These are phyloP conservation scores for Cardiospermum halicacabum DNA, from an alignment of 345 rosid genomes.

Conservation along the genomic window DNA sequence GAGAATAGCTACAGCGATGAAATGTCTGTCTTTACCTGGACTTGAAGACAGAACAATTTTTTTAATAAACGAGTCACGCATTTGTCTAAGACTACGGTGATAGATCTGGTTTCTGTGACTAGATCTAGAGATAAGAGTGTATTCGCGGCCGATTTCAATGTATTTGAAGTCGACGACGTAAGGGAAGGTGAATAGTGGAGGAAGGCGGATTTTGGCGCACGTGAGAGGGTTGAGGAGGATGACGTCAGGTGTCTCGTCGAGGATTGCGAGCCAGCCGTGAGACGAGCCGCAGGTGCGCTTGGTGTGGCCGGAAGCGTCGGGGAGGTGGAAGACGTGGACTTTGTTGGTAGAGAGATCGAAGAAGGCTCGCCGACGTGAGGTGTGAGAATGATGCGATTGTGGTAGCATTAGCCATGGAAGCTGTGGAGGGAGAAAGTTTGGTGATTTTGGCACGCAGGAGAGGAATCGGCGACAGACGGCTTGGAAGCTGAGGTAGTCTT, in stretches of 20 bases:
- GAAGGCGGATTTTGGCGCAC: constrained; percentile 32
- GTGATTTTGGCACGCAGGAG: constrained; percentile 27
- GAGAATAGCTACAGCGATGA: constrained; percentile 41
- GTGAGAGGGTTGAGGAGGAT: constrained; percentile 47
- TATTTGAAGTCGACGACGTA: constrained; percentile 39
- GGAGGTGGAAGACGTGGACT: constrained; percentile 35
- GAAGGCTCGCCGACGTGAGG: constrained; percentile 32
- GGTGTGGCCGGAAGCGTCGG: constrained; percentile 22
- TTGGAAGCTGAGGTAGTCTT: constrained; percentile 44
- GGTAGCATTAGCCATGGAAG: constrained; percentile 61
- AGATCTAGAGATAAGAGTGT: constrained; percentile 20
- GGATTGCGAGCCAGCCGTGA: constrained; percentile 51
- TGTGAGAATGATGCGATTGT: constrained; percentile 19
- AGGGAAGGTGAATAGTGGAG: constrained; percentile 46
- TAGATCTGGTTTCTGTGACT: constrained; percentile 12
- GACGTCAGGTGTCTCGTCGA: constrained; percentile 42
- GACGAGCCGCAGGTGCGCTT: constrained; percentile 55
- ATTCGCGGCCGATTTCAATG: constrained; percentile 45
- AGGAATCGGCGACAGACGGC: constrained; percentile 41
- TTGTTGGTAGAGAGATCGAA: constrained; percentile 34
- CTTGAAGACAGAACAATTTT: constrained; percentile 46
- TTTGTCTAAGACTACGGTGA: constrained; percentile 32
- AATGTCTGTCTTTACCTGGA: constrained; percentile 28
- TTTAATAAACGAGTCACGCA: constrained; percentile 49
- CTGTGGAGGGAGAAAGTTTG: constrained; percentile 49